Conservation (phyloP, 2,329 filamentous ascomycete species). For the Aureobasidium uvarum region DNA sequence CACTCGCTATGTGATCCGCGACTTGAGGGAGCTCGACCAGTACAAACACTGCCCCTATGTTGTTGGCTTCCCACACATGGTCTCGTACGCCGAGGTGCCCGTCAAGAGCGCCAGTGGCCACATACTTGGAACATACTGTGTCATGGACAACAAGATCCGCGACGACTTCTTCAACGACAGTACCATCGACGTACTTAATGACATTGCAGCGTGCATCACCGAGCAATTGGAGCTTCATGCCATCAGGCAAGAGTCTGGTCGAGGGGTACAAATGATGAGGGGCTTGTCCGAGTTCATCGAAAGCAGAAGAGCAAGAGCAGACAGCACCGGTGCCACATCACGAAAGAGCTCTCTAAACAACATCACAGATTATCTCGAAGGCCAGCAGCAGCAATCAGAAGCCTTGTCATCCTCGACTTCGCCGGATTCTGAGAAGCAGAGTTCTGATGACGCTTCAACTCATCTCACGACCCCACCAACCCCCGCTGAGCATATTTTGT, state of each 20-base stretch:
- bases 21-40: slow-evolving; percentile 35
- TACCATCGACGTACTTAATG: slow-evolving; percentile 28
- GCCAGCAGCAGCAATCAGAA: neutral
- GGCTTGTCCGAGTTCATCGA: slow-evolving; percentile 30
- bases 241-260: slow-evolving; percentile 26
- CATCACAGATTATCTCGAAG: neutral
- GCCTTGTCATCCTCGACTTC: neutral
- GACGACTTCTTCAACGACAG: slow-evolving; percentile 29
- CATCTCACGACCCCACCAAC: neutral
- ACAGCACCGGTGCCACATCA: neutral
- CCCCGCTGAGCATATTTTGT: neutral
- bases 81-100: slow-evolving; percentile 40
- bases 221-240: slow-evolving; percentile 29
- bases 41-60: slow-evolving; percentile 38
- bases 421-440: neutral
- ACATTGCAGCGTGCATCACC: slow-evolving; percentile 30
- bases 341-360: neutral
- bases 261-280: slow-evolving; percentile 29
- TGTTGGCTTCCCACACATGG: slow-evolving; percentile 35
- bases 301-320: slow-evolving; percentile 8
- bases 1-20: slow-evolving; percentile 39
- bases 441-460: neutral
- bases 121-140: slow-evolving; percentile 39
- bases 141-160: slow-evolving; percentile 37
- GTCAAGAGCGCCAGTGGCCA: slow-evolving; percentile 37